phyloP scores from a whole-genome alignment of 805 yeast genomes.

The Metahyphopichia silvanorum region DNA sequence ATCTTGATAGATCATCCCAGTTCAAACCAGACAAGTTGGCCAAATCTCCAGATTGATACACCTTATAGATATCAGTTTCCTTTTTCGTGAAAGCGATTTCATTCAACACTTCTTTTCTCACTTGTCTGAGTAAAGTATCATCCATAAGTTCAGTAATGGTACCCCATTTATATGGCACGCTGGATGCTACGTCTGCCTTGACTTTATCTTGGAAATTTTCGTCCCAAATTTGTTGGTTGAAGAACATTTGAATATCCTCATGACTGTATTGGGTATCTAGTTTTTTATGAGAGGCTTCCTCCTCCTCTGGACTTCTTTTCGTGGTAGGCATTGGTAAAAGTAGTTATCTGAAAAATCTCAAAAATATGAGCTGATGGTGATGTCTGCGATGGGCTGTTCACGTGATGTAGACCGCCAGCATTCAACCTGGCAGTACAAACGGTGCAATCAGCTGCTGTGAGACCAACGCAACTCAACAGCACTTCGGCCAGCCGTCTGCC shows the following conservation, averaged over 20 bases:
- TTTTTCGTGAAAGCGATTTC: conserved; percentile 90
- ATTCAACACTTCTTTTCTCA: conserved; percentile 76
- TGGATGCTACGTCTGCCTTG: conserved; percentile 42
- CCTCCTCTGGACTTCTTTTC: conserved; percentile 4
- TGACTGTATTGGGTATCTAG: conserved; percentile 15
- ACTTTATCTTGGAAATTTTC: conserved; percentile 36
- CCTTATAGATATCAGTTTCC: conserved; percentile 96
- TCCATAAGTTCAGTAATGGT: conserved; percentile 69
- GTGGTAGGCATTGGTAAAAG: conserved; percentile 1
- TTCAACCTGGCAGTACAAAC: too few species aligned
- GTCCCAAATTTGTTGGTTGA: conserved; percentile 50
- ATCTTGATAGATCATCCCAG: conserved; percentile 64
- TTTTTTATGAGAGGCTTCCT: conserved; percentile 6
- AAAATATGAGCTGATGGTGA: conserved; percentile 1
- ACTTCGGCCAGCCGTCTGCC: too few species aligned
- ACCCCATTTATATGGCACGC: conserved; percentile 90
- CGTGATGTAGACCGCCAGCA: neutral
- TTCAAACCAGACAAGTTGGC: conserved; percentile 88
- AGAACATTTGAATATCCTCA: conserved; percentile 37
- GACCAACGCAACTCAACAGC: too few species aligned
- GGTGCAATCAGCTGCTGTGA: too few species aligned
- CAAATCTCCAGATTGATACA: conserved; percentile 83
- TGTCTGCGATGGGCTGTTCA: neutral
- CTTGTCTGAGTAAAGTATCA: conserved; percentile 72
- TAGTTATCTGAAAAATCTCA: neutral